Evolutionary conservation across 1,139 yeast species (phyloP).

Genomic region (Suzukiozyma palmioleophila): DNA sequence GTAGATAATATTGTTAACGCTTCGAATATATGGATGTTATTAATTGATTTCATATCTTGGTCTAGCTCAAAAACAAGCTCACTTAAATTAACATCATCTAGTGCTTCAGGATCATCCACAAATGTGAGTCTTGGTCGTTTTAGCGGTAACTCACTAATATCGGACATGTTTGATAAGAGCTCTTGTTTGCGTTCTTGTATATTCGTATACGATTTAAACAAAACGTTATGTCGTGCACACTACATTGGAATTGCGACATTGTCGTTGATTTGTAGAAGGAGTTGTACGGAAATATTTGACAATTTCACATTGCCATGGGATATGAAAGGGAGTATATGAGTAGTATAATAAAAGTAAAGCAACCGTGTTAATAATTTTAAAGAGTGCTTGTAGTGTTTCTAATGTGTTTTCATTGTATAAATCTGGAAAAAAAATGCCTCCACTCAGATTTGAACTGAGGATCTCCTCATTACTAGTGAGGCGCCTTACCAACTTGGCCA

Average conservation of each 20-base stretch:
- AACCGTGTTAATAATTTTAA: no score
- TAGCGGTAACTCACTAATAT: conserved; percentile 32
- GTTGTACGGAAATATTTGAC: no score
- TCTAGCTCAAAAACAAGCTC: conserved; percentile 34
- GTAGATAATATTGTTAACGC: conserved; percentile 30
- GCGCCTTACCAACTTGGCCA: conserved; percentile 2
- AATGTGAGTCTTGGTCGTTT: conserved; percentile 39
- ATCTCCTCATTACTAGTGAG: conserved; percentile 2
- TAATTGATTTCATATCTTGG: conserved; percentile 27
- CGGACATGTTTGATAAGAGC: conserved; percentile 7
- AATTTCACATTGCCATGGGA: no score
- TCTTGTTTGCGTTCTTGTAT: no score
- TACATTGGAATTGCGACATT: no score
- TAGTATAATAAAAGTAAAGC: no score
- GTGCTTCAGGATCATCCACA: conserved; percentile 36
- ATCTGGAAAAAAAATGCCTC: conserved; percentile 1
- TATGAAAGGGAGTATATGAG: no score
- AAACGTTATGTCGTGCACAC: no score
- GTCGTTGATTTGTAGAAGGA: no score
- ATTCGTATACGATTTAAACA: no score
- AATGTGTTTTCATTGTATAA: no score
- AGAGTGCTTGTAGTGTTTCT: no score
- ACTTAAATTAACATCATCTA: conserved; percentile 33
- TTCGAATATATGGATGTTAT: conserved; percentile 33
- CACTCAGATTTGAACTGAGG: conserved; percentile 2